These are phyloP conservation scores for Solioccasus polychromus DNA, from an alignment of 768 basidiomycete genomes.

Conservation along the genomic window DNA sequence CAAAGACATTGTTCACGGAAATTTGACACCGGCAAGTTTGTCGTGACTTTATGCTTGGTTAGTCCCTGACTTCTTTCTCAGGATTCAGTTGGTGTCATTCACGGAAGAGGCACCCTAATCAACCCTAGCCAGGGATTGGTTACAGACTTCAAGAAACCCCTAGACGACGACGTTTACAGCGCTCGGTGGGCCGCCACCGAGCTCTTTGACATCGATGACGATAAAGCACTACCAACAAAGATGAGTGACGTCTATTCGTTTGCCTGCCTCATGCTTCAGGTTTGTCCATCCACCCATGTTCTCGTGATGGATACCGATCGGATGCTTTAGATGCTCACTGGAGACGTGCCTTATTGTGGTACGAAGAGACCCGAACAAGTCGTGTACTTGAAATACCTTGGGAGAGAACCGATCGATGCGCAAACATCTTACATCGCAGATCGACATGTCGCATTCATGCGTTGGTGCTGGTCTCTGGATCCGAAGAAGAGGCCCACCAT, in stretches of 20 bases:
- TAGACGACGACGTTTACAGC: background rate
- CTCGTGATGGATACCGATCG: background rate
- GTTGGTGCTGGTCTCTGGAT: slow-evolving; percentile 8
- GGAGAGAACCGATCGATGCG: slow-evolving; percentile 13
- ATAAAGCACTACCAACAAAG: slow-evolving; percentile 1
- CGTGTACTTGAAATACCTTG: slow-evolving; percentile 12
- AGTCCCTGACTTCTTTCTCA: background rate
- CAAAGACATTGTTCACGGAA: slow-evolving; percentile 1
- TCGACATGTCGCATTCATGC: slow-evolving; percentile 4
- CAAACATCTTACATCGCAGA: slow-evolving; percentile 5
- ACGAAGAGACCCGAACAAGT: slow-evolving; percentile 11
- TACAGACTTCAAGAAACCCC: no score
- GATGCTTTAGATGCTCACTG: slow-evolving; percentile 4
- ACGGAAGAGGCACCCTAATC: slow-evolving; percentile 4
- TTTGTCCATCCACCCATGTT: background rate
- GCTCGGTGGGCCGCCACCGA: slow-evolving; percentile 16
- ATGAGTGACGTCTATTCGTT: slow-evolving; percentile 18
- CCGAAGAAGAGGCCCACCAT: slow-evolving; percentile 12
- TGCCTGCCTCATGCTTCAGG: slow-evolving; percentile 16
- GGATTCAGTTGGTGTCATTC: slow-evolving; percentile 1
- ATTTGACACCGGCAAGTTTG: slow-evolving; percentile 6
- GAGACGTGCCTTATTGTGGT: slow-evolving; percentile 6
- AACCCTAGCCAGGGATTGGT: background rate
- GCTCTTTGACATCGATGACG: slow-evolving; percentile 1
- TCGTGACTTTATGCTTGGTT: background rate